Evolutionary conservation across 1,284 basidiomycete species (phyloP), one percentile per base, ranked within the genome.

Genomic region (Dichomitus squalens): DNA sequence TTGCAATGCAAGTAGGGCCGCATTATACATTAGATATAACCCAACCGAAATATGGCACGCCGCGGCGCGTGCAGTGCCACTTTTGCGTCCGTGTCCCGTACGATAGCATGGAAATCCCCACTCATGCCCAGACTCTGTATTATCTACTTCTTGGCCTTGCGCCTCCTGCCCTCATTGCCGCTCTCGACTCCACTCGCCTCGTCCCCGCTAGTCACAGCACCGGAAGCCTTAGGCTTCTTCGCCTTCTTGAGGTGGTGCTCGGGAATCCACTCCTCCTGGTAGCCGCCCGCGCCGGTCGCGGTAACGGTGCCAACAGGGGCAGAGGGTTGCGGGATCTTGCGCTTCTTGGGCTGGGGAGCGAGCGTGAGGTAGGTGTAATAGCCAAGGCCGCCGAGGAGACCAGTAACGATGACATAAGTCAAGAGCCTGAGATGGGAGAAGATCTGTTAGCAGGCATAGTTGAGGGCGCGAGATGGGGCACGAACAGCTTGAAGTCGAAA

Each of bases 211-310:
- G 79, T 84, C 67, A 77, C 57, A 49, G 62, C 67, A 51, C 75
- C 79, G 21, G 73, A 72, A 27, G 53, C 49, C 66, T 79, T 78
- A 46, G 78, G 76, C 69, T 81, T 85, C 73, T 85, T 89, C 35
- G 76, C 61, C 73, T 90, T 90, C 76, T 85, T 88, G 62, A 94
- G 76, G 67, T 95, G 92, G 66, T 93, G 88, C 65, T 87, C 88
- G 16, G 93, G 93, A 67, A 96, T 95, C 93, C 93, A 96, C 68
- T 95, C 93, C 70, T 95, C 92, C 68, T 93, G 86, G 66, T 95
- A 95, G 50, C 85, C 87, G 57, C 85, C 84, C 4, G 87, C 82
- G 20, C 86, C 83, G 34, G 87, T 87, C 52, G 84, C 85, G n/a
- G 86, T 87, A 40, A 83, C 81, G 4, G 81, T 74, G 43, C 81